phyloP scores from a whole-genome alignment of 1,284 basidiomycete species.

The Boletus hoseneyae region DNA sequence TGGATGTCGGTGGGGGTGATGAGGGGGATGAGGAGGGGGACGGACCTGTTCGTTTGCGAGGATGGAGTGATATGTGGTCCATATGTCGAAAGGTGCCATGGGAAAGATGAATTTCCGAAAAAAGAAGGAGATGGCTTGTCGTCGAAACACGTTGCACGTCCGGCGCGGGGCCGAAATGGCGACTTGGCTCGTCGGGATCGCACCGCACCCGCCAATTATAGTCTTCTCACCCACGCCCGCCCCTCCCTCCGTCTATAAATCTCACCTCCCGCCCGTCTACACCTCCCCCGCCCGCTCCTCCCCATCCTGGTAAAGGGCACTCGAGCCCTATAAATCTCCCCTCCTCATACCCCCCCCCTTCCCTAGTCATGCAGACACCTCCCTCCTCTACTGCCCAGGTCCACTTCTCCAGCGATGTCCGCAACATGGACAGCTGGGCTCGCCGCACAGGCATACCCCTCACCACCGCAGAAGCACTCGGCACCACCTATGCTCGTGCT shows the following conservation, averaged over 20 bases:
- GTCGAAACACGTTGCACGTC: slow-evolving; percentile 58
- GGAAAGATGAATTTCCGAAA: background rate
- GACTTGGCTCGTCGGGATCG: slow-evolving; percentile 46
- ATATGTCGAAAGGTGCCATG: slow-evolving; percentile 47
- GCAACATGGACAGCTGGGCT: slow-evolving; percentile 79
- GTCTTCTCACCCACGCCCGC: slow-evolving; percentile 39
- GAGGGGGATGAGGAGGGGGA: background rate
- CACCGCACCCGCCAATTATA: slow-evolving; percentile 41
- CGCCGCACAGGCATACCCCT: slow-evolving; percentile 71
- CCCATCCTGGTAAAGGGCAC: slow-evolving; percentile 34
- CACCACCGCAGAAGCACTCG: slow-evolving; percentile 74
- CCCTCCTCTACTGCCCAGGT: slow-evolving; percentile 51
- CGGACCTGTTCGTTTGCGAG: slow-evolving; percentile 59
- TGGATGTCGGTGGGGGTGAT: background rate
- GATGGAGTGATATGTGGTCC: slow-evolving; percentile 51
- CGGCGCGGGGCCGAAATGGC: slow-evolving; percentile 42
- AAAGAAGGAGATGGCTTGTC: slow-evolving; percentile 31
- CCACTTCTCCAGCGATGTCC: slow-evolving; percentile 72
- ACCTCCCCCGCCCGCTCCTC: slow-evolving; percentile 24
- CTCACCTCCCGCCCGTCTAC: background rate
- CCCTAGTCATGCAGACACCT: slow-evolving; percentile 36
- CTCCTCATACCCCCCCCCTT: background rate
- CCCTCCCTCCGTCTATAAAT: slow-evolving; percentile 21
- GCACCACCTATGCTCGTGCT: slow-evolving; percentile 72
- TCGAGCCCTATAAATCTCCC: slow-evolving; percentile 30